Evolutionary conservation across 2,329 filamentous ascomycete species (phyloP).

Genomic region (Eutypa lata): DNA sequence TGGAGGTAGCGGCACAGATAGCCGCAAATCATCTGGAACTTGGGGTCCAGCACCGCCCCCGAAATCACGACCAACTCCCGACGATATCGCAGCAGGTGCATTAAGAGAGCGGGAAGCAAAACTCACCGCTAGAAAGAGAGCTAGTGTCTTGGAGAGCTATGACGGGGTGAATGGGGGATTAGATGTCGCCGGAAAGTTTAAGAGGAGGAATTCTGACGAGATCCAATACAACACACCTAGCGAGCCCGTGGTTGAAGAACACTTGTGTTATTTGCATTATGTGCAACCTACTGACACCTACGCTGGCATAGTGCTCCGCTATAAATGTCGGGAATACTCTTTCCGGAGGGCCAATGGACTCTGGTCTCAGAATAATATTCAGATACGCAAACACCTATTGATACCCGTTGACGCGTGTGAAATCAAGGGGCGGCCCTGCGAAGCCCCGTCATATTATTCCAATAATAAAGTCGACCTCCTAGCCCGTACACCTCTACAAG

Average conservation of each 20-base stretch:
- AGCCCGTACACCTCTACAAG: constrained; percentile 44
- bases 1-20: constrained; percentile 18
- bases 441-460: constrained; percentile 45
- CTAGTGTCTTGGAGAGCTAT: constrained; percentile 59
- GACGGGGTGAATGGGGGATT: constrained; percentile 58
- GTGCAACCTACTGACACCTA: constrained; percentile 82
- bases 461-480: constrained; percentile 48
- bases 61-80: constrained; percentile 34
- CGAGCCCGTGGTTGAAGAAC: constrained; percentile 65
- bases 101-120: constrained; percentile 51
- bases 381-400: constrained; percentile 75
- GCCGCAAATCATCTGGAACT: constrained; percentile 24
- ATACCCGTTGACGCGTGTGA: constrained; percentile 88
- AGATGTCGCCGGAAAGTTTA: constrained; percentile 54
- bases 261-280: constrained; percentile 86
- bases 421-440: constrained; percentile 69
- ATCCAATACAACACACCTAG: constrained; percentile 31
- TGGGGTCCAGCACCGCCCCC: constrained; percentile 53
- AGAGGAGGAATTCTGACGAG: constrained; percentile 69
- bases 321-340: constrained; percentile 78
- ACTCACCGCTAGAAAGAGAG: constrained; percentile 54
- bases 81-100: constrained; percentile 54
- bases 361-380: constrained; percentile 91
- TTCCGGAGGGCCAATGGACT: constrained; percentile 87
- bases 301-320: constrained; percentile 85